Conservation (phyloP, 805 yeast species). For the Candida bentonensis region DNA sequence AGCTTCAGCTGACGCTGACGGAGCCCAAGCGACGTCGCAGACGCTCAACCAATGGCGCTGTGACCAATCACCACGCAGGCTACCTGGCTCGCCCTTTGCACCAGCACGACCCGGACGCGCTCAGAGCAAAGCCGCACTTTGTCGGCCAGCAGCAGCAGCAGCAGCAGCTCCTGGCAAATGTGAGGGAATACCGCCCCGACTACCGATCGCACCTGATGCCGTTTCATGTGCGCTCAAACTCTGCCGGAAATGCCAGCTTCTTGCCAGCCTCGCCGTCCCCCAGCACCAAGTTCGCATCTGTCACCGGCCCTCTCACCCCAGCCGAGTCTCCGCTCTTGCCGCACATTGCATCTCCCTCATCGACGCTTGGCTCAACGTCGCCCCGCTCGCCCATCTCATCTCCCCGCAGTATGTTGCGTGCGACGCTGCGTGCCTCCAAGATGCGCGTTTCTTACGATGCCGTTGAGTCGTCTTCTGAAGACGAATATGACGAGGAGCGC, state of each 20-base stretch:
- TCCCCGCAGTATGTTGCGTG: constrained; percentile 1
- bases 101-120: constrained; percentile 1
- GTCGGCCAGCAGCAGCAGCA: constrained; percentile 1
- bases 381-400: background rate
- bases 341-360: background rate
- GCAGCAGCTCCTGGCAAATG: background rate
- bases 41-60: constrained; percentile 4
- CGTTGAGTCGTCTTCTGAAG: constrained; percentile 6
- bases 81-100: background rate
- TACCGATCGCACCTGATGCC: background rate
- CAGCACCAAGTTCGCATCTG: background rate
- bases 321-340: constrained; percentile 1
- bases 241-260: background rate
- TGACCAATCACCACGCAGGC: constrained; percentile 1
- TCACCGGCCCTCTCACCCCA: background rate
- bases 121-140: background rate
- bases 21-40: constrained; percentile 13
- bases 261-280: background rate
- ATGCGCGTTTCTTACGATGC: background rate
- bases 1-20: constrained; percentile 26
- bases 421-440: background rate
- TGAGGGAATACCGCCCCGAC: background rate
- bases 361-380: constrained; percentile 1
- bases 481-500: constrained; percentile 9
- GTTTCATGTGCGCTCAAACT: background rate